Evolutionary conservation across 148 eudicot species (phyloP).

Genomic region (Vaccinium corymbosum): DNA sequence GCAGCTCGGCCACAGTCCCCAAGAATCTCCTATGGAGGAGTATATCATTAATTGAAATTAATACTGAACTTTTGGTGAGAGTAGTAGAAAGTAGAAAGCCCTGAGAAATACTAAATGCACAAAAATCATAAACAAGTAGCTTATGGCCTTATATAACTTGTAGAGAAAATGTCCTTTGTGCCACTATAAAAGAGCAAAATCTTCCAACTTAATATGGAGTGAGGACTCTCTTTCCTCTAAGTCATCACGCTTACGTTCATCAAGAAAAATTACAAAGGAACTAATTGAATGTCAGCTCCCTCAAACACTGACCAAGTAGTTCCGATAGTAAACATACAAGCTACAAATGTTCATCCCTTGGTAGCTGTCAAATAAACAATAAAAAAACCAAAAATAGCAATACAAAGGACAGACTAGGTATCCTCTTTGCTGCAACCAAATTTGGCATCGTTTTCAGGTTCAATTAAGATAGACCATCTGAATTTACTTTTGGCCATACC

Average conservation of each 20-base stretch:
- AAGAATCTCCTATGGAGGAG: slow-evolving; percentile 66
- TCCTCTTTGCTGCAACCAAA: slow-evolving; percentile 1
- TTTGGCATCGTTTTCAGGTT: not conserved
- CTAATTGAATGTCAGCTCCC: not conserved
- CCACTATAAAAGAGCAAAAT: not conserved
- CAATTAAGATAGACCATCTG: not conserved
- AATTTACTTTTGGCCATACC: not conserved
- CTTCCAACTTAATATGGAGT: slow-evolving; percentile 4
- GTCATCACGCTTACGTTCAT: not conserved
- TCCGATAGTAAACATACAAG: not conserved
- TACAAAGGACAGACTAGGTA: not conserved
- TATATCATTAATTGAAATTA: not conserved
- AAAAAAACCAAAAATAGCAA: not conserved
- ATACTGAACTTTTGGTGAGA: not conserved
- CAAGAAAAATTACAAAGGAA: not conserved
- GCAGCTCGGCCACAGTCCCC: slow-evolving; percentile 97
- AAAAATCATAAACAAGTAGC: not conserved
- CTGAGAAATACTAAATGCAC: slow-evolving; percentile 2
- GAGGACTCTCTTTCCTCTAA: not conserved
- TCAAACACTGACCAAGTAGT: not conserved
- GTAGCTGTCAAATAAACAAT: not conserved
- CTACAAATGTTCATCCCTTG: not conserved
- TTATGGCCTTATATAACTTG: not conserved
- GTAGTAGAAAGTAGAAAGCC: not conserved
- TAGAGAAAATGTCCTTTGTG: not conserved